phyloP scores from a whole-genome alignment of 208 protist genomes.

The Trypanosoma grayi region DNA sequence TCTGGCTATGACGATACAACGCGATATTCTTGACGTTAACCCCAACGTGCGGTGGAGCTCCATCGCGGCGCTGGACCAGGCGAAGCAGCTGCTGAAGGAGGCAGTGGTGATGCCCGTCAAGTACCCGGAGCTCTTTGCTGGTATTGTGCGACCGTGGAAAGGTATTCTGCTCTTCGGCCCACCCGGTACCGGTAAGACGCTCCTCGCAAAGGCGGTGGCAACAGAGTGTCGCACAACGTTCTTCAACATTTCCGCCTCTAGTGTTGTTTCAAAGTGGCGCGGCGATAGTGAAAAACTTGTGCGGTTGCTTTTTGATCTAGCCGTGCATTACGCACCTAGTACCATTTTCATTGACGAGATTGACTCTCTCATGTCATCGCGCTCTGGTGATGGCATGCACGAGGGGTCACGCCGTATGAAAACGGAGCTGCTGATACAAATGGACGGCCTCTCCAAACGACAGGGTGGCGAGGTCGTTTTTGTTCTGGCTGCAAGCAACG shows the following conservation, averaged over 20 bases:
- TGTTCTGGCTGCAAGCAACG: slow-evolving; percentile 92
- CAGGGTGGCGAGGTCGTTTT: slow-evolving; percentile 84
- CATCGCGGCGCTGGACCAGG: slow-evolving; percentile 90
- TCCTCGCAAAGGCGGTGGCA: slow-evolving; percentile 96
- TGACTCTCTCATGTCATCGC: slow-evolving; percentile 95
- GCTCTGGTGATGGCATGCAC: slow-evolving; percentile 94
- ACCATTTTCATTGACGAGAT: slow-evolving; percentile 99
- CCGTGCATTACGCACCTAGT: slow-evolving; percentile 89
- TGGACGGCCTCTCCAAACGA: slow-evolving; percentile 89
- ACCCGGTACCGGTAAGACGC: slow-evolving; percentile 97
- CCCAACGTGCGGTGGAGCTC: slow-evolving; percentile 86
- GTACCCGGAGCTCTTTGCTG: slow-evolving; percentile 89
- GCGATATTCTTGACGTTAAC: slow-evolving; percentile 88
- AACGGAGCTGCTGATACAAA: slow-evolving; percentile 92
- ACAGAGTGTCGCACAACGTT: slow-evolving; percentile 98
- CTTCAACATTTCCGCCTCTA: slow-evolving; percentile 97
- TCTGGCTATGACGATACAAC: slow-evolving; percentile 72
- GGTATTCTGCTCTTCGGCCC: slow-evolving; percentile 96
- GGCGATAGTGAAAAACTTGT: slow-evolving; percentile 98
- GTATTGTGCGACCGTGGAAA: slow-evolving; percentile 95
- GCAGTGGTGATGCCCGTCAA: slow-evolving; percentile 90
- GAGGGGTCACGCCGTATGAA: slow-evolving; percentile 93
- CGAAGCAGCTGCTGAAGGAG: slow-evolving; percentile 94
- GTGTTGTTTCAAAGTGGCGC: slow-evolving; percentile 97
- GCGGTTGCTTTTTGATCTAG: slow-evolving; percentile 93